A percentile compares a stretch with the other conserved stretches of the same genome.
These are phyloP conservation scores for Xylariales sp. DNA, from an alignment of 2,329 filamentous ascomycete genomes.

Conservation along the genomic window DNA sequence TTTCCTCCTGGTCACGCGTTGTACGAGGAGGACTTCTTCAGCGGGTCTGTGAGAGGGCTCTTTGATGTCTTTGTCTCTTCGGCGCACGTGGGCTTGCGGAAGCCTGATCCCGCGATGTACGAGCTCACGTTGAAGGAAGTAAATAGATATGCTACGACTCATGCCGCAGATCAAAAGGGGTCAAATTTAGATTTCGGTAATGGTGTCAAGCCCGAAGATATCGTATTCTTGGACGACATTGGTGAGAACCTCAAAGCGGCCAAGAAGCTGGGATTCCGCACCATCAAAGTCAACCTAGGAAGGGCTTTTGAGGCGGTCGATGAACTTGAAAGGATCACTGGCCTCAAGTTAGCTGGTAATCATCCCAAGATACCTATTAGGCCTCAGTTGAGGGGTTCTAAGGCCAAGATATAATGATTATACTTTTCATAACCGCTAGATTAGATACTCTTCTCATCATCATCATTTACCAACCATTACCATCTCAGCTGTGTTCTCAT, in stretches of 20 bases:
- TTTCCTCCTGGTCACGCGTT: slow-evolving; percentile 74
- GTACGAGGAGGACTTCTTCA: slow-evolving; percentile 45
- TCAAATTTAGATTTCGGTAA: slow-evolving; percentile 39
- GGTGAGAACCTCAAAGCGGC: slow-evolving; percentile 86
- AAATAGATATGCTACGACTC: slow-evolving; percentile 55
- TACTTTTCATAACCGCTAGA: too few relatives aligned
- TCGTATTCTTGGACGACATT: slow-evolving; percentile 91
- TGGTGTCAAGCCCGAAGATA: slow-evolving; percentile 57
- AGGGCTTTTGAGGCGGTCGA: slow-evolving; percentile 75
- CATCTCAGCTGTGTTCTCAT: too few relatives aligned
- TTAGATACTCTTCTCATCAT: too few relatives aligned
- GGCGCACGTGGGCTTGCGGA: slow-evolving; percentile 81
- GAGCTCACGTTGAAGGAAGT: slow-evolving; percentile 64
- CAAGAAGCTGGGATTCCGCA: slow-evolving; percentile 68
- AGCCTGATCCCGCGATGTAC: slow-evolving; percentile 82
- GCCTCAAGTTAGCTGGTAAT: slow-evolving; percentile 55
- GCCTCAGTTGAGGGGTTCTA: slow-evolving; percentile 28
- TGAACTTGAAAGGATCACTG: slow-evolving; percentile 71
- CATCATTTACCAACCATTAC: too few relatives aligned
- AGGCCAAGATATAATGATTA: slow-evolving; percentile 46
- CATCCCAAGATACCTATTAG: slow-evolving; percentile 47
- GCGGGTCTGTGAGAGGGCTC: slow-evolving; percentile 54
- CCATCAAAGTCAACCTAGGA: slow-evolving; percentile 80
- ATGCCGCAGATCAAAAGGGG: slow-evolving; percentile 36
- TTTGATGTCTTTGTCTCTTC: slow-evolving; percentile 89